Evolutionary conservation across 495 filamentous ascomycete genomes (phyloP).

Genomic region (Penicillium salamii): DNA sequence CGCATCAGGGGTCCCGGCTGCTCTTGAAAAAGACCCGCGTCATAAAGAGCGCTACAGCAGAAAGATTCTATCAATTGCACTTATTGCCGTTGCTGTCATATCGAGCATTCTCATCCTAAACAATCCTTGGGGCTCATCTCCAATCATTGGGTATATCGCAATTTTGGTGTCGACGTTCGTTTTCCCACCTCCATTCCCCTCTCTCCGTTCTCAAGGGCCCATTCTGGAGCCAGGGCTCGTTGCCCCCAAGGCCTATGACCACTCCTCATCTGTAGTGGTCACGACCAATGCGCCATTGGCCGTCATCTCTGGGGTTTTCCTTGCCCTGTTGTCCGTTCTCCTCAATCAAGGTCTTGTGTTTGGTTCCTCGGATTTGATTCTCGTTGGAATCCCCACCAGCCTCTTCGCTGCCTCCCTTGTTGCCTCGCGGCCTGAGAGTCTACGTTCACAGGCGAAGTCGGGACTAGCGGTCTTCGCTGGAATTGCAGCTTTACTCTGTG

Average conservation of each 20-base stretch:
- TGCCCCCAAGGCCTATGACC: slow-evolving; percentile 15
- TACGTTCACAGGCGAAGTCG: slow-evolving; percentile 33
- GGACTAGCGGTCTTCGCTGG: slow-evolving; percentile 33
- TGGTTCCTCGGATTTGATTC: slow-evolving; percentile 20
- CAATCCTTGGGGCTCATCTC: slow-evolving; percentile 28
- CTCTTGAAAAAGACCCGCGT: slow-evolving; percentile 14
- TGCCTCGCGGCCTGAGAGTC: slow-evolving; percentile 17
- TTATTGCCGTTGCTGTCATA: slow-evolving; percentile 25
- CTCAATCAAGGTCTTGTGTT: slow-evolving; percentile 24
- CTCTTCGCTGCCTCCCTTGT: slow-evolving; percentile 32
- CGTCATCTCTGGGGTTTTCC: slow-evolving; percentile 22
- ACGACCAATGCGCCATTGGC: slow-evolving; percentile 30
- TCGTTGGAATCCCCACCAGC: slow-evolving; percentile 22
- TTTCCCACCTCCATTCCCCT: slow-evolving; percentile 40
- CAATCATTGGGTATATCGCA: slow-evolving; percentile 44
- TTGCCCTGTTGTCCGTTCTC: slow-evolving; percentile 22
- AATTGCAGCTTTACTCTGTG: slow-evolving; percentile 33
- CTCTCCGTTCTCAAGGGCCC: slow-evolving; percentile 19
- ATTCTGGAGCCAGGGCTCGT: slow-evolving; percentile 28
- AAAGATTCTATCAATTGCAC: slow-evolving; percentile 28
- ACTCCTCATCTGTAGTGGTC: slow-evolving; percentile 15
- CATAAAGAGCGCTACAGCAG: slow-evolving; percentile 20
- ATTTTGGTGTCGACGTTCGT: slow-evolving; percentile 43
- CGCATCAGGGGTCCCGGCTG: slow-evolving; percentile 38
- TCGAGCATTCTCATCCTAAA: slow-evolving; percentile 36